Base-by-base conservation (phyloP, 345 rosid species). In the Eucalyptus pauciflora region DNA sequence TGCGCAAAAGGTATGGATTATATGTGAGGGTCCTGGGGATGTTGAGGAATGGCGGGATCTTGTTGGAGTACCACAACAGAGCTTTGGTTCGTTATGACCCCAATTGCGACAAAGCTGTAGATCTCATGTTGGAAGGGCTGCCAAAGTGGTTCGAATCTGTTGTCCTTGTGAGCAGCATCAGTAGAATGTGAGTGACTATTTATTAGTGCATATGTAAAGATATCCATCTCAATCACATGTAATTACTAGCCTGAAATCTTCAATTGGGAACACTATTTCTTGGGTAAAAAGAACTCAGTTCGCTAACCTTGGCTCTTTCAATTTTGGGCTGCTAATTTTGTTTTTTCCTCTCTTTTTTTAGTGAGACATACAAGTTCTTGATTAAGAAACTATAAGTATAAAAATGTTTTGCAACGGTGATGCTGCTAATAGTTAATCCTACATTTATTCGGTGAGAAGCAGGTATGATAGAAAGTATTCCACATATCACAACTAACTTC, bases 61-160 rank as follows among this genome's bases (percentile, higher is more conserved):
- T 91, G 85, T 48, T 90, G 86, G 90, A 89, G 62, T 88, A 92
- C 15, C 37, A 43, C 24, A 16, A 90, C 62, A 87, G 89, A 64
- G 79, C 67, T 50, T 87, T 92, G 20, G 92, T 88, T 60, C 85
- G 31, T 62, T 92, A 88, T 86, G 90, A 91, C 29, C 90, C 81
- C 2, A 86, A 67, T 31, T 15, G 20, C n/a, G 83, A 87, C 60
- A 86, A 80, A 46, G 91, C 88, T 7, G 86, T 85, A 79, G 93
- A 90, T 87, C 85, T 91, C 50, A 10, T 22, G n/a, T 41, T 88
- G 43, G 91, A 64, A 29, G 90, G 92, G 11, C 50, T 91, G 91
- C 92, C 93, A 13, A 80, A 86, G 29, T 89, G 87, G 88, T 93
- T 91, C 49, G 79, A 86, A 7, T 29, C 91, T 3, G 43, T 60